Evolutionary conservation across 495 filamentous ascomycete genomes (phyloP), one percentile per base, ranked within the genome.

Genomic region (Hypoxylon intermedium): DNA sequence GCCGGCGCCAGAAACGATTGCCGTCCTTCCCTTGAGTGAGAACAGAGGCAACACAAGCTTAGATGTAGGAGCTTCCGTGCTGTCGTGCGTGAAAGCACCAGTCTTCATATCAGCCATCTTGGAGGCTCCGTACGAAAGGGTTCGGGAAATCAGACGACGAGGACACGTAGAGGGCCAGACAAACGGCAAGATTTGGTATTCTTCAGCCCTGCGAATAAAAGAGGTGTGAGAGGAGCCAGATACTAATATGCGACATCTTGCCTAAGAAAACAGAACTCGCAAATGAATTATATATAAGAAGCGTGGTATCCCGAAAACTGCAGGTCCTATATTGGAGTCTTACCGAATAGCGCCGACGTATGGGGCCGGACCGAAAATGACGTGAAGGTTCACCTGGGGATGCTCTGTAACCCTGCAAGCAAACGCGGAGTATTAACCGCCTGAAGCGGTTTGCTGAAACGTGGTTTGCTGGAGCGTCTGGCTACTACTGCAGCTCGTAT

Each of bases 21-120:
- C 91, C 7, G 90, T 94, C 69, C 86, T 90, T 31, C 89, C 89
- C 72, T 88, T 89, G 38, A 95, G 78, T 9, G 89, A 93, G 76
- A 96, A 92, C 53, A 96, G 83, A n/a, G 86, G 82, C 53, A 93
- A 71, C 50, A 96, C 82, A 42, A 82, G 81, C 24, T 81, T 79
- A 46, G 84, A 77, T 38, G 76, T 73, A 9, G 91, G 89, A 21
- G 87, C 67, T 24, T 72, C 72, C 18, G 82, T 89, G 64, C 81
- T 85, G 53, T 85, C 70, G 70, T 86, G 87, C 51, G 77, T 74
- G 60, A 89, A 90, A 49, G 74, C 71, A 18, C 80, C 81, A 47
- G 78, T 83, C 43, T 74, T 77, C 68, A 78, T 78, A 52, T 78
- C 55, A 18, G 75, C 69, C 77, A 79, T 79, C 19, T 51, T 73